Percentiles rank a stretch among this genome's conserved stretches.
Conservation (phyloP, 2,329 filamentous ascomycete species). For the Mycogone perniciosa region DNA sequence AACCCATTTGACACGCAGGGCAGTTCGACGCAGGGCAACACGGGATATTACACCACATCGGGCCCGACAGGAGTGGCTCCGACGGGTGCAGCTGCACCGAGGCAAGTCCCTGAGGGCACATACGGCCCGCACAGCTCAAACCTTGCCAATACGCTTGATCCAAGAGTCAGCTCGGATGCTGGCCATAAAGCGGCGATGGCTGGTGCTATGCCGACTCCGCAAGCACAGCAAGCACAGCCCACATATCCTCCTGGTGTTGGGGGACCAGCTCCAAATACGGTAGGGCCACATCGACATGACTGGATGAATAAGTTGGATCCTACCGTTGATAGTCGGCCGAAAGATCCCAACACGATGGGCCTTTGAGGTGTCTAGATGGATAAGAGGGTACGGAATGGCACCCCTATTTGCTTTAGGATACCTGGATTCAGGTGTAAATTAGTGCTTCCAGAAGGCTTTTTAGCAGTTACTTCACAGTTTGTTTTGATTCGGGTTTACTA, state of each 20-base stretch:
- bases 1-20: constrained; percentile 43
- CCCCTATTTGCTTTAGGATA: neutral
- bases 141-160: constrained; percentile 39
- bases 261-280: constrained; percentile 13
- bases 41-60: constrained; percentile 6
- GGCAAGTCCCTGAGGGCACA: constrained; percentile 10
- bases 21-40: constrained; percentile 27
- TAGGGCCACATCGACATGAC: constrained; percentile 13
- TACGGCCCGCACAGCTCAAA: constrained; percentile 28
- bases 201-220: neutral
- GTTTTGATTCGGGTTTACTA: too few species aligned
- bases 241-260: neutral
- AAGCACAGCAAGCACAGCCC: neutral
- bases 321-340: constrained; percentile 7
- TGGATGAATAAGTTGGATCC: constrained; percentile 15
- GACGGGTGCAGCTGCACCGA: neutral
- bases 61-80: neutral
- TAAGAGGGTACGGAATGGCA: neutral
- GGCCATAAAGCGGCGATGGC: neutral
- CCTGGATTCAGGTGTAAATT: neutral
- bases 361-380: too few species aligned
- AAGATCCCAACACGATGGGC: too few species aligned
- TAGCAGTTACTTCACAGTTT: too few species aligned
- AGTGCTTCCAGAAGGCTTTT: too few species aligned
- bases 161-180: constrained; percentile 35